Evolutionary conservation across 495 filamentous ascomycete genomes (phyloP).

Genomic region (Podospora didyma): DNA sequence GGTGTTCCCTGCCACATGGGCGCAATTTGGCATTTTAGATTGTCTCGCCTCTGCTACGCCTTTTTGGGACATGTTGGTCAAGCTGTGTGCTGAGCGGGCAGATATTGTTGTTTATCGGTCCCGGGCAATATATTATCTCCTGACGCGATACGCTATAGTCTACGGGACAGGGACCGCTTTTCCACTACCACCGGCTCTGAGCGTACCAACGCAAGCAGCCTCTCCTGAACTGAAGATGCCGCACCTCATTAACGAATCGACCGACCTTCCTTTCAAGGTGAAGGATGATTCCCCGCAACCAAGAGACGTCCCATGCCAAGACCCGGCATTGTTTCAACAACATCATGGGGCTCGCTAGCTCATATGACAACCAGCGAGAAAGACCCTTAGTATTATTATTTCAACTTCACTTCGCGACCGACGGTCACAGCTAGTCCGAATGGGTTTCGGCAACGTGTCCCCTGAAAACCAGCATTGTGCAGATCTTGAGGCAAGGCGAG

Average conservation of each 20-base stretch:
- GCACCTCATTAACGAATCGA: constrained; percentile 10
- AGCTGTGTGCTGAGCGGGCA: constrained; percentile 8
- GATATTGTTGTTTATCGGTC: constrained; percentile 19
- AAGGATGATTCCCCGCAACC: constrained; percentile 10
- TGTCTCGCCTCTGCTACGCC: constrained; percentile 9
- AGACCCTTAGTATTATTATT: background rate
- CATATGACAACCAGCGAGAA: background rate
- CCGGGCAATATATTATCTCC: constrained; percentile 27
- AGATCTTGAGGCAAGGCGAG: background rate
- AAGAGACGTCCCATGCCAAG: constrained; percentile 23
- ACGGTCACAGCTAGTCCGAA: background rate
- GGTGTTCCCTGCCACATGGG: constrained; percentile 15
- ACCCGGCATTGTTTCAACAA: constrained; percentile 23
- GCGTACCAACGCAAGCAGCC: background rate
- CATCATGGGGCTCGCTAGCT: background rate
- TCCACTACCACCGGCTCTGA: constrained; percentile 18
- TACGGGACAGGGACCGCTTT: constrained; percentile 32
- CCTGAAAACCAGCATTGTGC: background rate
- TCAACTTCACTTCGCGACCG: background rate
- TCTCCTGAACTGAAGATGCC: constrained; percentile 11
- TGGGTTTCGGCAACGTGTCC: background rate
- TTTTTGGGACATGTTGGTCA: constrained; percentile 6
- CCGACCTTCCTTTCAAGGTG: constrained; percentile 29
- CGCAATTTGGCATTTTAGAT: constrained; percentile 22
- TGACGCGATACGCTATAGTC: constrained; percentile 17